A percentile compares a stretch with the other conserved stretches of the same genome.
Conservation (phyloP, 257 asterid species). For the Oldenlandia corymbosa region DNA sequence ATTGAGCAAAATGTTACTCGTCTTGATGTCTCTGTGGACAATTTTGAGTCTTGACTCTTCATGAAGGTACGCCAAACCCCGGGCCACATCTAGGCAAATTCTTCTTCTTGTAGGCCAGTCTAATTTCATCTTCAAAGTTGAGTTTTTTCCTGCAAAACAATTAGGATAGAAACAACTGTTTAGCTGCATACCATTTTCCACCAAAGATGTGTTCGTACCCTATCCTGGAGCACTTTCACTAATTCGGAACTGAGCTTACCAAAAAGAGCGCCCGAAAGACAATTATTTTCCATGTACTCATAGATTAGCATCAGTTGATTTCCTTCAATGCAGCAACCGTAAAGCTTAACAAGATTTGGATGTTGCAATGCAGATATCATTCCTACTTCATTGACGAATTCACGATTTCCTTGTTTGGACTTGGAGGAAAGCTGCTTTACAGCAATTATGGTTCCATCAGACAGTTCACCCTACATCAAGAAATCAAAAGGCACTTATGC, state of each 20-base stretch:
- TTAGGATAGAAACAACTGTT: neutral
- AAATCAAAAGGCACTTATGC: conserved; percentile 3
- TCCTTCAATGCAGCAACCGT: conserved; percentile 90
- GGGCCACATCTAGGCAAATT: conserved; percentile 74
- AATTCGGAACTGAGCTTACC: conserved; percentile 38
- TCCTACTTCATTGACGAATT: conserved; percentile 82
- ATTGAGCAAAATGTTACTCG: conserved; percentile 76
- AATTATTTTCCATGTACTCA: conserved; percentile 87
- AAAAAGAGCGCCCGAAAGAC: conserved; percentile 70
- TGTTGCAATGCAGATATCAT: conserved; percentile 84
- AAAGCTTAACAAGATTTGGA: conserved; percentile 80
- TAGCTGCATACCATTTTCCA: neutral
- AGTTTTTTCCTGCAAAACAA: conserved; percentile 41
- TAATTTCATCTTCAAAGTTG: conserved; percentile 36
- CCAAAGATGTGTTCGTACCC: neutral
- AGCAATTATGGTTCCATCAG: conserved; percentile 84
- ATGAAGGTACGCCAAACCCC: conserved; percentile 81
- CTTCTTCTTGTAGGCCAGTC: conserved; percentile 78
- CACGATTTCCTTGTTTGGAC: conserved; percentile 85
- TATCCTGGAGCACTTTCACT: neutral
- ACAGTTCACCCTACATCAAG: conserved; percentile 51
- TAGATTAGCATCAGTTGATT: conserved; percentile 65
- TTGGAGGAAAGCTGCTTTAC: conserved; percentile 91
- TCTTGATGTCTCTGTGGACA: conserved; percentile 86
- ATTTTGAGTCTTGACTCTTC: conserved; percentile 82